phyloP scores from a whole-genome alignment of 441 rosid genomes.

The Viola pubescens region DNA sequence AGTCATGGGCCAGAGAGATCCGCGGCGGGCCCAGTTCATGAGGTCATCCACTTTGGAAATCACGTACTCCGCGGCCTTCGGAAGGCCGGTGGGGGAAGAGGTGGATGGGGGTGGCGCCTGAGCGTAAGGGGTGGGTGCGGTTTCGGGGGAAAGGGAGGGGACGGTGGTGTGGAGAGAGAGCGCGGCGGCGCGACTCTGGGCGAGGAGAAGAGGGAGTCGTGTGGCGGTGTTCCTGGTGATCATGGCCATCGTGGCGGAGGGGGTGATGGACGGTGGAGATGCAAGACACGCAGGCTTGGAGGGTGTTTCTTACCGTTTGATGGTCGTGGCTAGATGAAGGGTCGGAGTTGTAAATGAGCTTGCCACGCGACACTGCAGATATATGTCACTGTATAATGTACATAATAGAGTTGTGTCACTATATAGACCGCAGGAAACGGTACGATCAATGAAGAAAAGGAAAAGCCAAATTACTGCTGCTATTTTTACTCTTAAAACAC shows the following conservation, averaged over 20 bases:
- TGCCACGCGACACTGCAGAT: too few species aligned
- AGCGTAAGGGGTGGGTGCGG: conserved; percentile 54
- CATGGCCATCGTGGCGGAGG: conserved; percentile 47
- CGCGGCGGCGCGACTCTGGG: conserved; percentile 31
- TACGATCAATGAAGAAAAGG: too few species aligned
- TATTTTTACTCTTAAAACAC: too few species aligned
- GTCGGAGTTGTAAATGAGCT: too few species aligned
- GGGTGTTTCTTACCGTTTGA: not conserved
- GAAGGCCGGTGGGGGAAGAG: conserved; percentile 47
- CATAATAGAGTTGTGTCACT: too few species aligned
- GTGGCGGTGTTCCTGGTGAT: conserved; percentile 54
- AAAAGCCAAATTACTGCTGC: too few species aligned
- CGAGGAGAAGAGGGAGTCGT: conserved; percentile 59
- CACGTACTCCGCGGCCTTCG: conserved; percentile 88
- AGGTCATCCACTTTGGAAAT: conserved; percentile 93
- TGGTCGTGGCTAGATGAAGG: not conserved
- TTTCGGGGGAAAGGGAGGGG: conserved; percentile 35
- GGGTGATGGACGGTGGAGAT: not conserved
- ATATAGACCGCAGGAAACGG: too few species aligned
- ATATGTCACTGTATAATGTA: too few species aligned
- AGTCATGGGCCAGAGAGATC: conserved; percentile 99
- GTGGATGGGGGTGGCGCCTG: conserved; percentile 53
- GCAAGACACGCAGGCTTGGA: not conserved
- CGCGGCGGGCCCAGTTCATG: conserved; percentile 85
- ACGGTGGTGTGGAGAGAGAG: conserved; percentile 46